phyloP scores from a whole-genome alignment of 2,329 filamentous ascomycete species.

The Pseudovirgaria hyperparasitica region DNA sequence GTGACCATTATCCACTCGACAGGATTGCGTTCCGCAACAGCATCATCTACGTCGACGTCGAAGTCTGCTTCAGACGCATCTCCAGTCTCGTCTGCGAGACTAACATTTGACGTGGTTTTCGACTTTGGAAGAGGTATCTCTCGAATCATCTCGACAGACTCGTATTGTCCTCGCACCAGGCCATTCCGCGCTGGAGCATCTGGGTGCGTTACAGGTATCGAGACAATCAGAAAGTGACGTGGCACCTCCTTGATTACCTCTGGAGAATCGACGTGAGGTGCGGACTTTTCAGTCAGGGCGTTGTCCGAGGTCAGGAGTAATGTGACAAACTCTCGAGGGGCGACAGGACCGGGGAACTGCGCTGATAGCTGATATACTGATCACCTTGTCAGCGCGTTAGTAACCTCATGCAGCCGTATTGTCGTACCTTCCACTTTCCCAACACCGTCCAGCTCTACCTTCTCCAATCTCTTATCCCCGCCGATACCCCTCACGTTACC shows the following conservation, averaged over 20 bases:
- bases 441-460: slow-evolving; percentile 42
- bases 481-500: slow-evolving; percentile 76
- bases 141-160: slow-evolving; percentile 82
- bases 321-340: slow-evolving; percentile 78
- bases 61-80: slow-evolving; percentile 15
- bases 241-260: slow-evolving; percentile 31
- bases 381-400: slow-evolving; percentile 7
- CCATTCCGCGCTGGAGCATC: slow-evolving; percentile 57
- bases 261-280: slow-evolving; percentile 10
- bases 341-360: slow-evolving; percentile 79
- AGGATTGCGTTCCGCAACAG: slow-evolving; percentile 44
- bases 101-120: slow-evolving; percentile 20
- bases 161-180: slow-evolving; percentile 75
- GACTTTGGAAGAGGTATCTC: slow-evolving; percentile 52
- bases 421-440: slow-evolving; percentile 50
- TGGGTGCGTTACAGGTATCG: slow-evolving; percentile 68
- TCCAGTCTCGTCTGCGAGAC: slow-evolving; percentile 16
- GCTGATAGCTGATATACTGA: slow-evolving; percentile 78
- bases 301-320: slow-evolving; percentile 55
- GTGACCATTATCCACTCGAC: slow-evolving; percentile 94
- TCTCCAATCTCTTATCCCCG: slow-evolving; percentile 62
- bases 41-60: slow-evolving; percentile 12
- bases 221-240: slow-evolving; percentile 74
- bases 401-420: slow-evolving; percentile 1
- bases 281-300: slow-evolving; percentile 36